phyloP scores from a whole-genome alignment of 2,329 filamentous ascomycete species.

The Chalaropsis thielavioides region DNA sequence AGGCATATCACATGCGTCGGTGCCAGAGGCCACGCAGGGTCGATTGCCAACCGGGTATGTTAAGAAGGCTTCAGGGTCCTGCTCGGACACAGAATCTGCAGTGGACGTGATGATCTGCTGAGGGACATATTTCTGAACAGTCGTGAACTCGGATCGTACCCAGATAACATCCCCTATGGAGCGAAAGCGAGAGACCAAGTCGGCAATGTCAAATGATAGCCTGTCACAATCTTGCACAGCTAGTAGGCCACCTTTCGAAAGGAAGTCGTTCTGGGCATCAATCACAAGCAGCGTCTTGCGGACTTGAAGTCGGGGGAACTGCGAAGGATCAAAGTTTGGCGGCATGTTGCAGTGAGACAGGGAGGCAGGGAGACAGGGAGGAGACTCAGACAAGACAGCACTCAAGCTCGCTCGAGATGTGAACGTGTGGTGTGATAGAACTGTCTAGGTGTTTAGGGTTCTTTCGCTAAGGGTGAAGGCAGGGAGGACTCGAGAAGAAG shows the following conservation, averaged over 20 bases:
- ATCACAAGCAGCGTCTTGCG: constrained; percentile 64
- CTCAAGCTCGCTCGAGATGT: not conserved
- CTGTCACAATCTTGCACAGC: constrained; percentile 47
- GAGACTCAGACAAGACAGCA: not conserved
- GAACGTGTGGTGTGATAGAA: not conserved
- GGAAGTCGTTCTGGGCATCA: constrained; percentile 84
- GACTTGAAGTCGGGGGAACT: constrained; percentile 42
- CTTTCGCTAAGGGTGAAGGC: not conserved
- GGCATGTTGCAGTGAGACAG: not conserved
- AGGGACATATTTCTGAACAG: constrained; percentile 30
- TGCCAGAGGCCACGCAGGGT: constrained; percentile 31
- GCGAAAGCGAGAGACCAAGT: constrained; percentile 60
- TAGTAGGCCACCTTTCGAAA: constrained; percentile 52
- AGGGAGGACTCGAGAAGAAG: not conserved
- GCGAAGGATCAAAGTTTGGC: constrained; percentile 34
- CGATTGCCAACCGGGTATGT: constrained; percentile 26
- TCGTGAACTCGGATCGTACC: constrained; percentile 62
- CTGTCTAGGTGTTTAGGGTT: not conserved
- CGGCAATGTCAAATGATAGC: constrained; percentile 52
- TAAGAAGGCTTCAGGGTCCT: constrained; percentile 34
- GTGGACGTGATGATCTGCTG: constrained; percentile 1
- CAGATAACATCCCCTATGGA: constrained; percentile 61
- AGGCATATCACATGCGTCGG: constrained; percentile 34
- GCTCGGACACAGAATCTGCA: constrained; percentile 15
- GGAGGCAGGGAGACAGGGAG: too few species aligned